Evolutionary conservation across 2,329 filamentous ascomycete genomes (phyloP).

Genomic region (Magnaporthiopsis incrustans): DNA sequence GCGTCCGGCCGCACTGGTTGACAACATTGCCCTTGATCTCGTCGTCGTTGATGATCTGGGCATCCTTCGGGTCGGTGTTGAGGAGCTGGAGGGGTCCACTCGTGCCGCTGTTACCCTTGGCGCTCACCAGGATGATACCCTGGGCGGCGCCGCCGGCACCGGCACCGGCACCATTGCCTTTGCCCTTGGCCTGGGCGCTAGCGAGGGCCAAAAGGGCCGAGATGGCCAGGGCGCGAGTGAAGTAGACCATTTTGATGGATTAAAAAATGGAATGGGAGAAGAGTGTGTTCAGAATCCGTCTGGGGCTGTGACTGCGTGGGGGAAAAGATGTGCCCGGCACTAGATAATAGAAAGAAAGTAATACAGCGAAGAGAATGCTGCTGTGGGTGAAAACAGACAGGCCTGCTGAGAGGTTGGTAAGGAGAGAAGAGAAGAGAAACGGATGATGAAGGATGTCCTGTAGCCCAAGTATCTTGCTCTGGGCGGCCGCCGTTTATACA

Average conservation of each 20-base stretch:
- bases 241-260: not conserved
- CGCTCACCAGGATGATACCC: conserved; percentile 1
- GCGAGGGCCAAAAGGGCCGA: conserved; percentile 9
- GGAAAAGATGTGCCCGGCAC: not conserved
- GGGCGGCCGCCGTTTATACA: not conserved
- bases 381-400: not conserved
- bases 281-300: not conserved
- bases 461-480: not conserved
- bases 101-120: conserved; percentile 9
- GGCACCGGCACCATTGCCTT: too few relatives aligned
- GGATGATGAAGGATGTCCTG: not conserved
- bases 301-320: not conserved
- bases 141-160: too few relatives aligned
- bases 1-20: conserved; percentile 53
- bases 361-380: not conserved
- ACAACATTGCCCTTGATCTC: conserved; percentile 42
- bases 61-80: conserved; percentile 45
- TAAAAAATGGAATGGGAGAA: not conserved
- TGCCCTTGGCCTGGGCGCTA: conserved; percentile 7
- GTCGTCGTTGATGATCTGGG: conserved; percentile 51
- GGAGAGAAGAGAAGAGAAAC: not conserved
- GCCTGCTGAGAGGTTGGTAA: conserved; percentile 1
- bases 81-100: conserved; percentile 25
- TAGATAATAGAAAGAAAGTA: not conserved
- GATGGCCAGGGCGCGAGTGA: conserved; percentile 5